phyloP scores from a whole-genome alignment of 2,329 filamentous ascomycete species.

The Sporothrix globosa region DNA sequence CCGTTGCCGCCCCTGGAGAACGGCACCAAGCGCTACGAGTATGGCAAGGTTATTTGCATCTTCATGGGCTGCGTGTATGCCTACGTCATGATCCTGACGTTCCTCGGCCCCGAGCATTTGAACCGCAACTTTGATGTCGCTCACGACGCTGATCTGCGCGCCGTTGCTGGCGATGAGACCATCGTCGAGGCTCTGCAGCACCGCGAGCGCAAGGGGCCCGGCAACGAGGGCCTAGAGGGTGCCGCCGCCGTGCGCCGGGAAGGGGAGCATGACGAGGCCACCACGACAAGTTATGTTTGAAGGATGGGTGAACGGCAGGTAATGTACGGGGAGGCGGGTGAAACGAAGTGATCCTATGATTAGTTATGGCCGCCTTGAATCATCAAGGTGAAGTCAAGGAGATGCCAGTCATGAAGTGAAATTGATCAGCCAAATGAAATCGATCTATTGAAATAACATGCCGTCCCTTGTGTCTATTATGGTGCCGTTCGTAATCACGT shows the following conservation, averaged over 20 bases:
- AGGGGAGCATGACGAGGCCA: conserved; percentile 20
- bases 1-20: conserved; percentile 64
- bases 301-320: not conserved
- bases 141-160: conserved; percentile 54
- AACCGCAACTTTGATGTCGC: conserved; percentile 55
- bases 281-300: conserved; percentile 5
- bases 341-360: too few relatives aligned
- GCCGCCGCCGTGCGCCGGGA: conserved; percentile 29
- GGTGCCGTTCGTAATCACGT: not conserved
- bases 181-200: conserved; percentile 38
- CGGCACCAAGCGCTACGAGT: conserved; percentile 62
- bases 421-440: not conserved
- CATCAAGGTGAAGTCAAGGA: too few relatives aligned
- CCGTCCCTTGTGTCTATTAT: too few relatives aligned
- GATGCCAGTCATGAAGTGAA: too few relatives aligned
- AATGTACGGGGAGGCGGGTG: not conserved
- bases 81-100: conserved; percentile 63
- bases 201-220: conserved; percentile 36
- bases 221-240: conserved; percentile 37
- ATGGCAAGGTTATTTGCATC: conserved; percentile 84
- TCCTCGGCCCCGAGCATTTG: conserved; percentile 63
- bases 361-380: too few relatives aligned
- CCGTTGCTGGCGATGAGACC: conserved; percentile 49
- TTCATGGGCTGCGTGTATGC: conserved; percentile 84
- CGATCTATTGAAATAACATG: too few relatives aligned